A percentile compares a stretch with the other conserved stretches of the same genome.
These are phyloP conservation scores for Aegilops tauschii DNA, from an alignment of 176 grass and related monocot species.

Conservation along the genomic window DNA sequence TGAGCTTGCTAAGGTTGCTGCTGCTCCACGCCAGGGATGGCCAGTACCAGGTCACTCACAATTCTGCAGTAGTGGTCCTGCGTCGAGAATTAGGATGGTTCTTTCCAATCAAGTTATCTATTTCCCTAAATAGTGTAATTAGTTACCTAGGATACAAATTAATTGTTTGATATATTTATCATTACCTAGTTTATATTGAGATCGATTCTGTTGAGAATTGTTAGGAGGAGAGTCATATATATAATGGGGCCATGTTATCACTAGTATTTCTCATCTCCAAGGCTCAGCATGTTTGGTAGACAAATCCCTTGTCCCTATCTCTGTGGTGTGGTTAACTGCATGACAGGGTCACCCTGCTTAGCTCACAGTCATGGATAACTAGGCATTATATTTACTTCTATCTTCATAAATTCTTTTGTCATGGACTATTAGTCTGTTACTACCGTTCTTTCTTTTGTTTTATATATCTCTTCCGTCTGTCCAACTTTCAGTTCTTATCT, in stretches of 20 bases:
- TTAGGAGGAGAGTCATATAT: neutral
- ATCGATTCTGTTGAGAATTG: neutral
- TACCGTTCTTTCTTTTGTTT: constrained; percentile 1
- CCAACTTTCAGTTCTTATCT: neutral
- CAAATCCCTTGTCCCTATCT: neutral
- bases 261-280: constrained; percentile 3
- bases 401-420: neutral
- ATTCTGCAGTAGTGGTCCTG: neutral
- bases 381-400: neutral
- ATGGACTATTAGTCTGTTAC: neutral
- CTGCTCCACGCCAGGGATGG: neutral
- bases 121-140: neutral
- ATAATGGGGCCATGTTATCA: neutral
- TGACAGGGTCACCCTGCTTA: neutral
- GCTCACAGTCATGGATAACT: neutral
- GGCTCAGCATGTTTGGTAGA: neutral
- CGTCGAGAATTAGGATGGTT: neutral
- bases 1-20: neutral
- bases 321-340: neutral
- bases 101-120: neutral
- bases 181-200: neutral
- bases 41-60: neutral
- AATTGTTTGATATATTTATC: neutral
- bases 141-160: neutral
- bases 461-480: neutral